Evolutionary conservation across 2,329 filamentous ascomycete genomes (phyloP), one percentile per base, ranked within the genome.

Genomic region (Fusarium sp.): DNA sequence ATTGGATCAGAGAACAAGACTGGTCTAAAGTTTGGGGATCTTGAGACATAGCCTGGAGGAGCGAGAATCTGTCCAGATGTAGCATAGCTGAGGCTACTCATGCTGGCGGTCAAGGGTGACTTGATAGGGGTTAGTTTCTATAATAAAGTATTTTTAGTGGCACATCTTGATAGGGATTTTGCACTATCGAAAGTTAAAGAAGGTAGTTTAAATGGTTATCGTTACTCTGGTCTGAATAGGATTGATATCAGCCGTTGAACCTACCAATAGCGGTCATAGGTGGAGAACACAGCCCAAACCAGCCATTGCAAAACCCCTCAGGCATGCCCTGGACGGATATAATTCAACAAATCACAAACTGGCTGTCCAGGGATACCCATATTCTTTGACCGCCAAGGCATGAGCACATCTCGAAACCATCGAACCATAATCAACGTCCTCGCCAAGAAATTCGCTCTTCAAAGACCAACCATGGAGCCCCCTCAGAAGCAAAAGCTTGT

Each of bases 401-500:
- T 43, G 49, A 35, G 49, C 49, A 35, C n/a, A 15, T 52, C 49
- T 52, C 32, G 18, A 52, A 52, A 52, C 32, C 33, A 25, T 52
- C 32, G 49, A 25, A 33, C 49, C 18, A 25, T 52, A 25, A 12
- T 35, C 49, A 52, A 52, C 49, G 49, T 25, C 12, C 49, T 52
- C n/a, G 30, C 49, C n/a, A 52, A 52, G n/a, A 52, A 25, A 35
- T 58, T 58, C 32, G 30, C 54, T 18, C 25, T 32, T 21, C 25
- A 9, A 33, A 59, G n/a, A 21, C 3, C 23, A 21, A 44, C 21
- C 8, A 69, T 69, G 64, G 54, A 62, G 7, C 2, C 64, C 11
- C 32, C 44, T 50, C 44, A 50, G 16, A 66, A 70, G 25, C 37
- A 53, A 16, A 65, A 69, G 28, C n/a, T 46, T 4, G 73, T 77